Evolutionary conservation across 768 basidiomycete genomes (phyloP).

Genomic region (Calocybe cyanea): DNA sequence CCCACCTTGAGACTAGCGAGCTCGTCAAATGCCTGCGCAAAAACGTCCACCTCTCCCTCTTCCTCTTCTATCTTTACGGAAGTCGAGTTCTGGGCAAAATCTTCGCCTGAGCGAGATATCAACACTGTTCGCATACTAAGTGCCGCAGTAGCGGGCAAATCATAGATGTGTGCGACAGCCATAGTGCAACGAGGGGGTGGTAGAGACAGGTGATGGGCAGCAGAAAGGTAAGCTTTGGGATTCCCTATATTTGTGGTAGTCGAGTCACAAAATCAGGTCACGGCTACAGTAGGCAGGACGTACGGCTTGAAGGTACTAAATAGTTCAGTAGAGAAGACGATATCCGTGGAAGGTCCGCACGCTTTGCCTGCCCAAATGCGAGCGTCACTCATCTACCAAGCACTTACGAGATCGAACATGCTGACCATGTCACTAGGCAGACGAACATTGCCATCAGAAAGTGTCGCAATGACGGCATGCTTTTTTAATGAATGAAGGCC

Average conservation of each 20-base stretch:
- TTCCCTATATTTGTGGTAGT: conserved; percentile 30
- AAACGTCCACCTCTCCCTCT: conserved; percentile 57
- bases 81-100: conserved; percentile 1
- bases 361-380: conserved; percentile 44
- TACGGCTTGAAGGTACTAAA: conserved; percentile 67
- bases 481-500: conserved; percentile 52
- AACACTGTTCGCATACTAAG: conserved; percentile 60
- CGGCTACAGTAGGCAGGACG: conserved; percentile 17
- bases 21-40: conserved; percentile 49
- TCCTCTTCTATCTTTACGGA: conserved; percentile 41
- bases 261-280: neutral
- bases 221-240: conserved; percentile 47
- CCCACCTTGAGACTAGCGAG: too few species aligned
- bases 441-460: conserved; percentile 65
- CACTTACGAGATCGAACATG: neutral
- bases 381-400: neutral
- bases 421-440: conserved; percentile 58
- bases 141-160: conserved; percentile 48
- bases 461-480: conserved; percentile 42
- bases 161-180: conserved; percentile 61
- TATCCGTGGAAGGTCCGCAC: conserved; percentile 60
- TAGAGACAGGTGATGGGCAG: conserved; percentile 45
- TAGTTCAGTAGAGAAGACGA: conserved; percentile 56
- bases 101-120: conserved; percentile 44
- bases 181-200: conserved; percentile 50